These are phyloP conservation scores for Yarrowia sp. DNA, from an alignment of 805 yeast species.

Conservation along the genomic window DNA sequence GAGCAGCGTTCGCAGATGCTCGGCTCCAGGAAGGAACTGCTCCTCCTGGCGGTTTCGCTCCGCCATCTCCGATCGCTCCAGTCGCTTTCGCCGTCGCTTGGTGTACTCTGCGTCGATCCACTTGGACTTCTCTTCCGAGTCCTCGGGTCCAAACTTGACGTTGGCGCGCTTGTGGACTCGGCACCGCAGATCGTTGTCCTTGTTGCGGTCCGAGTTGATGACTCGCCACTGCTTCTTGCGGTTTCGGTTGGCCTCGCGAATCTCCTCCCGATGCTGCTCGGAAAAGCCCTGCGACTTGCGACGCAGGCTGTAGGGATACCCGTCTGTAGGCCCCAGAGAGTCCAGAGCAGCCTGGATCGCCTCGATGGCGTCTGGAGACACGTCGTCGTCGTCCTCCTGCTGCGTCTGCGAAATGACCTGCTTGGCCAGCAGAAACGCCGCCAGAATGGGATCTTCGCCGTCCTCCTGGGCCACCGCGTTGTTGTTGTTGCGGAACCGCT, in stretches of 20 bases:
- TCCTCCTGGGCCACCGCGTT: not conserved
- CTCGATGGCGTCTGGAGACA: constrained; percentile 32
- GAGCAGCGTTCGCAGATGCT: constrained; percentile 34
- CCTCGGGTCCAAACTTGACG: constrained; percentile 58
- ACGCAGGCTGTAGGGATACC: not conserved
- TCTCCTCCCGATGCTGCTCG: constrained; percentile 50
- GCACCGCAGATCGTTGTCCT: constrained; percentile 81
- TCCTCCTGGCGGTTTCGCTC: not conserved
- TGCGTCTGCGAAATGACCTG: constrained; percentile 34
- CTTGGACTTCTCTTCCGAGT: constrained; percentile 49
- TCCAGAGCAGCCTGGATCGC: constrained; percentile 34
- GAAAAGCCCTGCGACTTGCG: constrained; percentile 29
- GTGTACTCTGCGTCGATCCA: constrained; percentile 80
- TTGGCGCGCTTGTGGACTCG: constrained; percentile 74
- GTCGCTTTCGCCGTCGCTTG: constrained; percentile 59
- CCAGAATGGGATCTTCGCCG: constrained; percentile 34
- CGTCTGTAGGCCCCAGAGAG: not conserved
- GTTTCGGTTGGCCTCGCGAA: constrained; percentile 66
- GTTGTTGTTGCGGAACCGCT: constrained; percentile 1
- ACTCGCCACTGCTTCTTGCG: constrained; percentile 84
- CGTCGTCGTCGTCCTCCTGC: constrained; percentile 17
- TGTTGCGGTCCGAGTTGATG: constrained; percentile 72
- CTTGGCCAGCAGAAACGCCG: constrained; percentile 41
- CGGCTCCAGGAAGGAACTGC: constrained; percentile 24
- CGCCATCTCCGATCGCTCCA: constrained; percentile 41